These are phyloP conservation scores for Phytophthora megakarya DNA, from an alignment of 352 stramenopile species.

Conservation along the genomic window DNA sequence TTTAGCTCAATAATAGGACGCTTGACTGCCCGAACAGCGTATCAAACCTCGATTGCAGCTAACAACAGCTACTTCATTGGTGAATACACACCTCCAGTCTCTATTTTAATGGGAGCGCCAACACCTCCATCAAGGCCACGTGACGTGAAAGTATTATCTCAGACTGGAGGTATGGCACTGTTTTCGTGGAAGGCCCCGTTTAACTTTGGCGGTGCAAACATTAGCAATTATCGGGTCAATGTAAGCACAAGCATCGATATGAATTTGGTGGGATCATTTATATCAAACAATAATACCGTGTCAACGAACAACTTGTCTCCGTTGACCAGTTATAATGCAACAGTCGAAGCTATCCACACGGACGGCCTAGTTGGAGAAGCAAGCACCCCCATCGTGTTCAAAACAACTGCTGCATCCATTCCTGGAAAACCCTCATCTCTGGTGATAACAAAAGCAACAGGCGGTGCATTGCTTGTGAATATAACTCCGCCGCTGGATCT, in stretches of 20 bases:
- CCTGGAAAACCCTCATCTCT: constrained; percentile 43
- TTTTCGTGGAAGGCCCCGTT: constrained; percentile 49
- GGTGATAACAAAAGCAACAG: constrained; percentile 34
- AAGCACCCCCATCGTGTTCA: constrained; percentile 26
- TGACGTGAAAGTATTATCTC: constrained; percentile 27
- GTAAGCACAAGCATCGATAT: constrained; percentile 9
- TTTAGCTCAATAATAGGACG: constrained; percentile 26
- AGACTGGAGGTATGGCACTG: constrained; percentile 49
- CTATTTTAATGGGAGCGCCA: constrained; percentile 30
- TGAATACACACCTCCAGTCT: constrained; percentile 13
- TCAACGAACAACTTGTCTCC: constrained; percentile 38
- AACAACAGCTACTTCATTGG: constrained; percentile 31
- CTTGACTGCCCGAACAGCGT: constrained; percentile 35
- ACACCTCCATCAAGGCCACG: constrained; percentile 37
- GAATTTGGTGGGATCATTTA: constrained; percentile 1
- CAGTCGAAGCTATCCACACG: constrained; percentile 41
- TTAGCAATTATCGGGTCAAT: constrained; percentile 43
- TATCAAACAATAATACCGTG: not conserved
- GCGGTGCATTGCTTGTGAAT: constrained; percentile 47
- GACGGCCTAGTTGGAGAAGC: constrained; percentile 34
- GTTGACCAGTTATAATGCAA: constrained; percentile 39
- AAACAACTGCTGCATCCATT: constrained; percentile 38
- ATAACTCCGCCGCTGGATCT: constrained; percentile 43
- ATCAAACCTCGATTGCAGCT: constrained; percentile 40
- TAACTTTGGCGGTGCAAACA: constrained; percentile 44